Conservation (phyloP, 2,329 filamentous ascomycete genomes). For the Alternaria gansuensis region DNA sequence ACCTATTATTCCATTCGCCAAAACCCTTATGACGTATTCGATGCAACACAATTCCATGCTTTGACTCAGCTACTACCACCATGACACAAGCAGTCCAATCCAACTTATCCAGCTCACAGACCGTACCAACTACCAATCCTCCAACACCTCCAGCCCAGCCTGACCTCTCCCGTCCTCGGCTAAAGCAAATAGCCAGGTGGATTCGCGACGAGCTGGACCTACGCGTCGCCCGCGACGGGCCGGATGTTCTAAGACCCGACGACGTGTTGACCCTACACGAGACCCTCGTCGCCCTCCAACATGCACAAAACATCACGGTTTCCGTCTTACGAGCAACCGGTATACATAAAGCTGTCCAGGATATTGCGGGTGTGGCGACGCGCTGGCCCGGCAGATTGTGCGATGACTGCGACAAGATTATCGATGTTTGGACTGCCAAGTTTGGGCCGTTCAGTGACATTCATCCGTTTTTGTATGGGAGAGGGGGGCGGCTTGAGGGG, state of each 20-base stretch:
- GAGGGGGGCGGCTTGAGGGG: constrained; percentile 55
- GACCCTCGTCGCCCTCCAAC: constrained; percentile 44
- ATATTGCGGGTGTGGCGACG: constrained; percentile 57
- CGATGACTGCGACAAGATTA: constrained; percentile 57
- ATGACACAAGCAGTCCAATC: constrained; percentile 2
- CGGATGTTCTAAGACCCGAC: constrained; percentile 54
- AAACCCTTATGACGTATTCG: not conserved
- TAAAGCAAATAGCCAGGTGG: constrained; percentile 54
- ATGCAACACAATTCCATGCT: constrained; percentile 1
- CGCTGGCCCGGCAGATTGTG: constrained; percentile 58
- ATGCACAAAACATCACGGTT: constrained; percentile 39
- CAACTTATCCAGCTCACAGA: constrained; percentile 6
- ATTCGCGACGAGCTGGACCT: constrained; percentile 60
- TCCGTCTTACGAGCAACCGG: constrained; percentile 55
- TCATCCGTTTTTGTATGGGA: constrained; percentile 54
- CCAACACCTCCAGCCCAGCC: constrained; percentile 16
- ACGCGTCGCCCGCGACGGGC: constrained; percentile 57
- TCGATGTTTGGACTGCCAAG: constrained; percentile 50
- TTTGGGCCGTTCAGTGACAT: constrained; percentile 54
- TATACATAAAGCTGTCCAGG: constrained; percentile 57
- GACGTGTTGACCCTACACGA: constrained; percentile 58
- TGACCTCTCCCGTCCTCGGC: constrained; percentile 40
- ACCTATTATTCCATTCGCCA: not conserved
- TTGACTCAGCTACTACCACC: not conserved
- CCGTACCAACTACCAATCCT: constrained; percentile 5